These are phyloP conservation scores for Nicotiana benthamiana DNA, from an alignment of 257 asterid species.

Conservation along the genomic window DNA sequence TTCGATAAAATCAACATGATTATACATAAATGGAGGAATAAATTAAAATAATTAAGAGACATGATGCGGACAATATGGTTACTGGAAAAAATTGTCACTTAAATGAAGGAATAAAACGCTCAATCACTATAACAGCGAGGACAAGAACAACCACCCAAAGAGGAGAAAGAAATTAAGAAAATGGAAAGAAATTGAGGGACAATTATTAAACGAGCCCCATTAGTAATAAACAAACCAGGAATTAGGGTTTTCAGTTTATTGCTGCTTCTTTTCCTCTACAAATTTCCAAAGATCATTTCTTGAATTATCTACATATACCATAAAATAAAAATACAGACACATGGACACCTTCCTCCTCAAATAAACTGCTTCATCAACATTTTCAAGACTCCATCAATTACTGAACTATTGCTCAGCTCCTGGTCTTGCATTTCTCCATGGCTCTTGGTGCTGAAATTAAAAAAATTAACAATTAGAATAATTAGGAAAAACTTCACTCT, in stretches of 20 bases:
- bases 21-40: not conserved
- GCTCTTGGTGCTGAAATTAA: slow-evolving; percentile 59
- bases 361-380: not conserved
- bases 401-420: slow-evolving; percentile 18
- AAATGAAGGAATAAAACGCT: slow-evolving; percentile 19
- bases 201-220: slow-evolving; percentile 2
- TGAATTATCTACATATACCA: not conserved
- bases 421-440: slow-evolving; percentile 81
- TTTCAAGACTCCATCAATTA: not conserved
- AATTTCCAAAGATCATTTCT: slow-evolving; percentile 17
- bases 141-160: slow-evolving; percentile 15
- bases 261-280: slow-evolving; percentile 61
- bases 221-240: slow-evolving; percentile 38
- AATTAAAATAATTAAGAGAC: slow-evolving; percentile 12
- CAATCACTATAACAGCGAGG: slow-evolving; percentile 37
- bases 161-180: not conserved
- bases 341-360: not conserved
- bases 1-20: not conserved
- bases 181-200: not conserved
- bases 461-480: not conserved
- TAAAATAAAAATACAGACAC: slow-evolving; percentile 37
- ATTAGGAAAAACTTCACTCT: not conserved
- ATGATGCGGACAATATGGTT: slow-evolving; percentile 37
- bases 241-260: slow-evolving; percentile 33
- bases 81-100: not conserved